Evolutionary conservation across 768 basidiomycete genomes (phyloP).

Genomic region (Fistulinella prunicolor): DNA sequence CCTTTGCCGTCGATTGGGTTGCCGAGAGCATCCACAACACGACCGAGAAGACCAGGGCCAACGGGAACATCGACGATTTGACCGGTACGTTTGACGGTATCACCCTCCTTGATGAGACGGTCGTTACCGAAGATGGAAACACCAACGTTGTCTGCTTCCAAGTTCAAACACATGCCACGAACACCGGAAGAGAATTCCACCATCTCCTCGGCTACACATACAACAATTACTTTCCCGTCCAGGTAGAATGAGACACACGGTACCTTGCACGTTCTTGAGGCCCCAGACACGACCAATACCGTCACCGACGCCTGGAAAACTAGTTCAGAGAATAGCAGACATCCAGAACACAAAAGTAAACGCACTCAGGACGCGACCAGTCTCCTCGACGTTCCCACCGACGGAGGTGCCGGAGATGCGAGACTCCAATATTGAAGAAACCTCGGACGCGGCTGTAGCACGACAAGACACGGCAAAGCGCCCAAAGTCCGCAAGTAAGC

Average conservation of each 20-base stretch:
- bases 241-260: constrained; percentile 12
- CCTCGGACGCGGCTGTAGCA: constrained; percentile 91
- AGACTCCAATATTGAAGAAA: constrained; percentile 97
- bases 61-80: constrained; percentile 99
- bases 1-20: constrained; percentile 99
- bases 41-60: constrained; percentile 94
- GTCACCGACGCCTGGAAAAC: constrained; percentile 86
- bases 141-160: constrained; percentile 99
- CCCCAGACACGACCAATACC: constrained; percentile 99
- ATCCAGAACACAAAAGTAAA: constrained; percentile 15
- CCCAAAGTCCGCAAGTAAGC: constrained; percentile 13
- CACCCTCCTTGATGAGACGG: constrained; percentile 99
- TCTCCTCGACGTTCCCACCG: constrained; percentile 96
- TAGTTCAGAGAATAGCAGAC: constrained; percentile 7
- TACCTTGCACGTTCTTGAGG: constrained; percentile 97
- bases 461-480: constrained; percentile 17
- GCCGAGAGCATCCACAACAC: constrained; percentile 99
- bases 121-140: constrained; percentile 99
- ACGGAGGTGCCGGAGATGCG: constrained; percentile 92
- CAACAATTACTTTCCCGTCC: constrained; percentile 1
- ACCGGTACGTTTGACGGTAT: constrained; percentile 99
- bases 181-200: constrained; percentile 99
- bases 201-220: constrained; percentile 91
- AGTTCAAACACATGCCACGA: constrained; percentile 99
- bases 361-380: constrained; percentile 96